Evolutionary conservation across 1,139 yeast species (phyloP), one percentile per base, ranked within the genome.

Genomic region (Diutina scorzettiae): DNA sequence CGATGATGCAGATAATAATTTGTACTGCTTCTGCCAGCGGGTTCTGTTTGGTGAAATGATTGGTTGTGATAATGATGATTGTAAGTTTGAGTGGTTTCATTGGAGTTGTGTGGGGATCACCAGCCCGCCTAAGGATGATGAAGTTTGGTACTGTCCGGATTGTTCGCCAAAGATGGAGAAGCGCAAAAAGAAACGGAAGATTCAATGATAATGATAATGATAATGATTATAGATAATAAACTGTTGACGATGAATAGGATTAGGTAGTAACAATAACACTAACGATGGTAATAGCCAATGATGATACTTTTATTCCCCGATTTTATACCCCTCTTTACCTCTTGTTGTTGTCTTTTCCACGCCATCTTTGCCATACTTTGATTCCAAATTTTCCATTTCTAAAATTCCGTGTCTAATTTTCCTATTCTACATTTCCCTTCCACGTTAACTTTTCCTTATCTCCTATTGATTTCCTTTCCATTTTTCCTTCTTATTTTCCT

Each of bases 1-100:
- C 18, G 89, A 79, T 42, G 87, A 79, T 49, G 84, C 82, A 23
- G 74, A 66, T 58, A 74, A 68, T 46, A 76, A 72, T 45, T 60
- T 78, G 43, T 86, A 85, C 58, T 86, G 95, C 59, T 75, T 81
- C 60, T 86, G 96, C 57, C 85, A 82, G 51, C 76, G 85, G 48
- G 87, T 82, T 0, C 82, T 94, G 1, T 83, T 80, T 62, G 95
- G 95, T 11, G 85, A 84, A 50, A 86, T 86, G 95, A 79, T 86
- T 59, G 95, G 94, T 0, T 86, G 96, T 58, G 96, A 86, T 56
- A 82, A 82, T 53, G 78, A 76, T 17, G 78, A 78, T 49, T 86
- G 95, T 63, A 74, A 78, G 49, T 78, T 68, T 53, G 95, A 85
- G 57, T 86, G 96, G 96, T 86, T 85, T 58, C 91, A 81, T 57